Base-by-base conservation (phyloP, 1,139 yeast species). In the Saccharomyces hybrid region DNA sequence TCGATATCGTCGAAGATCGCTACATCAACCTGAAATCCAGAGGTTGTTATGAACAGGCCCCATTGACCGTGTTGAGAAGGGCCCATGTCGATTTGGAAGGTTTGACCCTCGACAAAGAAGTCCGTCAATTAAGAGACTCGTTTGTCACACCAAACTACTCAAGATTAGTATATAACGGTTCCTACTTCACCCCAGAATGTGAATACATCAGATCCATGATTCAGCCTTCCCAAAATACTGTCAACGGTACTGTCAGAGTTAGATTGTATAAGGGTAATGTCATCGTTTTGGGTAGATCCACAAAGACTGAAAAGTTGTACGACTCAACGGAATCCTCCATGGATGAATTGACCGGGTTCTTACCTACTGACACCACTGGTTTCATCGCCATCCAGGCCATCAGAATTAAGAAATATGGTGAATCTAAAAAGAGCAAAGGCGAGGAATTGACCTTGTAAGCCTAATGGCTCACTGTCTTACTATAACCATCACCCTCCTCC, bases 21-120 rank as follows among this genome's bases (percentile, higher is more conserved):
- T 93, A 93, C 75, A 93, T 93, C 70, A 98, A 98, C 74, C 87
- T 93, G 75, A 93, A 93, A 77, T 91, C 98, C 62, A 88, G 99
- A 80, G 99, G 99, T 57, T 93, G 99, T 79, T 93, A 93, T 78
- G 99, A 93, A 78, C 95, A 98, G 62, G 99, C 99, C 64, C 99
- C 98, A 73, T 83, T 93, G 70, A 91, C 99, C 61, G 75, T 93
- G 62, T 84, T 93, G 76, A 88, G 99, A 82, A 75, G 83, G 54
- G 88, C 98, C 53, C 99, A 93, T 76, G 83, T 93, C 72, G 99
- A 93, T 73, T 79, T 93, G 68, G 99, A 93, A 79, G 99, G 99
- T 68, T 83, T 93, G 69, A 93, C 96, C 49, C 78, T 93, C 69
- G 99, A 93, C 76, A 87, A 97, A 76, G 99, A 93, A 77, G 98